phyloP scores from a whole-genome alignment of 2,329 filamentous ascomycete species.

The Gliomastix tumulicola region DNA sequence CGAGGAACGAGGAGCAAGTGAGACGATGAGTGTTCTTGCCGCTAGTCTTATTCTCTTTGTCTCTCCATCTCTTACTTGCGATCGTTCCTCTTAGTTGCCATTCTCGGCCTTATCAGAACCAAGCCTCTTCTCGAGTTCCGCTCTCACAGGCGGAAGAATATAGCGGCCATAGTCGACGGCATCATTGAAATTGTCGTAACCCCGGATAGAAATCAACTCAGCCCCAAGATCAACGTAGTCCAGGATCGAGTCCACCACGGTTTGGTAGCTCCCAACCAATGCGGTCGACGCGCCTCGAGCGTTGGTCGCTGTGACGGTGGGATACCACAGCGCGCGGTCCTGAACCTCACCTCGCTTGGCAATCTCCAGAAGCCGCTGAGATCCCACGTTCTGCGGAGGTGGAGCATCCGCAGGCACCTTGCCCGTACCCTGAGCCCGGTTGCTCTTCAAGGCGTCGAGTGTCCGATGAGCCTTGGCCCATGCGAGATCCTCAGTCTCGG shows the following conservation, averaged over 20 bases:
- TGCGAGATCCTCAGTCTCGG: constrained; percentile 55
- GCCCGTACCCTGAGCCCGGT: constrained; percentile 25
- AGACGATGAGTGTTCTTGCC: too few relatives aligned
- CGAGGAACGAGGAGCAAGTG: too few relatives aligned
- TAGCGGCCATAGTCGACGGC: constrained; percentile 52
- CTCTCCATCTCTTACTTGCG: too few relatives aligned
- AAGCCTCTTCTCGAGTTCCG: constrained; percentile 20
- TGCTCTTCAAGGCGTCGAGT: constrained; percentile 40
- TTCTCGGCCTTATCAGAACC: too few relatives aligned
- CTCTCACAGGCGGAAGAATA: constrained; percentile 42
- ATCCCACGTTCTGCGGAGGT: constrained; percentile 51
- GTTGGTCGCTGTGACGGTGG: constrained; percentile 54
- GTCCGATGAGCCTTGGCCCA: constrained; percentile 54
- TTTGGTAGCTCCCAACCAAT: constrained; percentile 46
- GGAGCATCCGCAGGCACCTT: constrained; percentile 8
- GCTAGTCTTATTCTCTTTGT: too few relatives aligned
- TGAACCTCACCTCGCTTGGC: constrained; percentile 49
- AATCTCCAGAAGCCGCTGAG: constrained; percentile 51
- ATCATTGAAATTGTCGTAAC: constrained; percentile 55
- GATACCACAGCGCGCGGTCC: constrained; percentile 56
- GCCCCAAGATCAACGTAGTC: constrained; percentile 51
- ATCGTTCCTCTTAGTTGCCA: too few relatives aligned
- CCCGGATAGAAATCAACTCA: constrained; percentile 52
- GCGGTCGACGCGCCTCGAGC: constrained; percentile 53
- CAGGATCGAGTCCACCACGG: constrained; percentile 44